These are phyloP conservation scores for Hypoxylon perforatum DNA, from an alignment of 495 filamentous ascomycete genomes.

Conservation along the genomic window DNA sequence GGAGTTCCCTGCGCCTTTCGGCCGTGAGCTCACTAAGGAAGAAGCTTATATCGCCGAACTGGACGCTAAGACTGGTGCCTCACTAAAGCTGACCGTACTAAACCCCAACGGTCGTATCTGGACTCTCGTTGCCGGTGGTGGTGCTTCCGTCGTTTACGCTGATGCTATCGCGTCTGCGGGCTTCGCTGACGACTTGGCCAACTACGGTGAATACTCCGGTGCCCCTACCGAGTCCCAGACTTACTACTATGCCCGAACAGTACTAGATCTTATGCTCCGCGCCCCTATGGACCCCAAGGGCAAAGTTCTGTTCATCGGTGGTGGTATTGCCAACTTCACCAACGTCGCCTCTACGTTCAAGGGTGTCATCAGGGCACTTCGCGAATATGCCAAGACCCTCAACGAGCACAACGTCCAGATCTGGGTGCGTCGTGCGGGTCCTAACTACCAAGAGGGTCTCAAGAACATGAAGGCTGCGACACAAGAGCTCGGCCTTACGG, in stretches of 20 bases:
- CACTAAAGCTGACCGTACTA: conserved; percentile 96
- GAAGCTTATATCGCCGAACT: conserved; percentile 98
- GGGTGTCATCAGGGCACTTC: conserved; percentile 96
- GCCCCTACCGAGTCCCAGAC: conserved; percentile 98
- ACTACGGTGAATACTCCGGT: conserved; percentile 99
- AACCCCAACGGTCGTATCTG: conserved; percentile 92
- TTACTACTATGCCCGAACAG: conserved; percentile 96
- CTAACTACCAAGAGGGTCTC: conserved; percentile 99
- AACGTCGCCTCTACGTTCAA: conserved; percentile 98
- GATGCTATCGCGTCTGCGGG: conserved; percentile 98
- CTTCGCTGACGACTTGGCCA: conserved; percentile 95
- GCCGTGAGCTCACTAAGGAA: conserved; percentile 97
- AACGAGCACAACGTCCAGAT: conserved; percentile 98
- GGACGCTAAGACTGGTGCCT: conserved; percentile 98
- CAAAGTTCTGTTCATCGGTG: conserved; percentile 99
- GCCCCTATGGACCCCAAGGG: conserved; percentile 86
- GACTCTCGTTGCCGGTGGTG: conserved; percentile 98
- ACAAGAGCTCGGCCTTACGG: conserved; percentile 88
- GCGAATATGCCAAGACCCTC: conserved; percentile 86
- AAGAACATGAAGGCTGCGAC: conserved; percentile 99
- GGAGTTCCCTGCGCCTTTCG: conserved; percentile 98
- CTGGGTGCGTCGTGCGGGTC: conserved; percentile 98
- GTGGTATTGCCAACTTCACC: conserved; percentile 99
- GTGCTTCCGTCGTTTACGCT: conserved; percentile 98
- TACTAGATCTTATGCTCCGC: conserved; percentile 97